Conservation (phyloP, 805 yeast species). For the Kodamaea sagamina region DNA sequence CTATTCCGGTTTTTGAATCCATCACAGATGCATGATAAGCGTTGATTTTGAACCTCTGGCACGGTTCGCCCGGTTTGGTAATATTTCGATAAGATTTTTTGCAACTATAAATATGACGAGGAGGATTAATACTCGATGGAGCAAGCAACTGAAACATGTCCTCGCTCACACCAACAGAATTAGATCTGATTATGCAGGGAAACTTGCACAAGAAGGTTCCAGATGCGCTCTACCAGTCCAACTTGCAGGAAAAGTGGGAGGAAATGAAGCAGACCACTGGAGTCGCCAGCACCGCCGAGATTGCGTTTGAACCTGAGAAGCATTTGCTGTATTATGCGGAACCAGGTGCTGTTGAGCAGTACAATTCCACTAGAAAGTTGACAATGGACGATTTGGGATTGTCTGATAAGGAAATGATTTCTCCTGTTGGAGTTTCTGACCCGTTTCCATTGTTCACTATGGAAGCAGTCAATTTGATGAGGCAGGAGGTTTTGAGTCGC, state of each 20-base stretch:
- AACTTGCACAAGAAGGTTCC: conserved; percentile 38
- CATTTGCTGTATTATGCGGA: conserved; percentile 33
- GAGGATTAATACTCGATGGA: not conserved
- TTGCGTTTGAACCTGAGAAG: conserved; percentile 32
- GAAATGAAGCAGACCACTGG: conserved; percentile 16
- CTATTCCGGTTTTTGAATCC: conserved; percentile 13
- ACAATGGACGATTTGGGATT: conserved; percentile 54
- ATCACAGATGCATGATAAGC: conserved; percentile 7
- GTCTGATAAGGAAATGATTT: conserved; percentile 47
- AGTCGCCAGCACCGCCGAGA: conserved; percentile 8
- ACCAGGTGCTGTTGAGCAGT: conserved; percentile 21
- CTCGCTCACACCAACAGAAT: conserved; percentile 5
- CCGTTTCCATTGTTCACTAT: conserved; percentile 64
- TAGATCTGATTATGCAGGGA: conserved; percentile 31
- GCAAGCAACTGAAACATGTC: conserved; percentile 3
- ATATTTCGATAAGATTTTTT: conserved; percentile 4
- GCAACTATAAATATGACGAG: conserved; percentile 11
- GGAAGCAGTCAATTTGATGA: conserved; percentile 61
- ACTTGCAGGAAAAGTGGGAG: conserved; percentile 33
- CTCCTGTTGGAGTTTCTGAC: conserved; percentile 56
- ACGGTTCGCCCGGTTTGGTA: conserved; percentile 8
- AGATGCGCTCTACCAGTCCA: conserved; percentile 32
- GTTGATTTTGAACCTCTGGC: conserved; percentile 4
- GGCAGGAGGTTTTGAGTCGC: conserved; percentile 51
- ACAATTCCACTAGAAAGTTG: conserved; percentile 30